These are phyloP conservation scores for Xylariaceae sp. DNA, from an alignment of 2,329 filamentous ascomycete genomes.

Conservation along the genomic window DNA sequence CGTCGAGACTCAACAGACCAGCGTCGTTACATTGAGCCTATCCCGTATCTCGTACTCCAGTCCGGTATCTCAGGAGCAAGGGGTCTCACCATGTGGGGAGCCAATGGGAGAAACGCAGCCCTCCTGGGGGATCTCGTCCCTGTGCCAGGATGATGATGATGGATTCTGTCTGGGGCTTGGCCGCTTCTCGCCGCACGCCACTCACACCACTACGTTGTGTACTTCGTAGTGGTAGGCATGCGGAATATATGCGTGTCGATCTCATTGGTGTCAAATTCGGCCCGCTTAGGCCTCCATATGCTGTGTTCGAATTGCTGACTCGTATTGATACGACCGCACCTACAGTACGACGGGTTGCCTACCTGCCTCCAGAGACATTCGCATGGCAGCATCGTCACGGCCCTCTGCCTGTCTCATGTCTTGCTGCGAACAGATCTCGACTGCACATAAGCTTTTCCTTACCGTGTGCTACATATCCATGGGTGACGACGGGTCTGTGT, in stretches of 20 bases:
- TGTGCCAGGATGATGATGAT: too few species aligned
- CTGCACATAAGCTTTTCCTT: background rate
- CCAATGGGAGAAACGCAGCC: too few species aligned
- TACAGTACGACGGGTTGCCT: background rate
- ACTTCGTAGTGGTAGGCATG: too few species aligned
- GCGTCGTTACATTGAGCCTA: too few species aligned
- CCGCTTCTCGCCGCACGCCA: too few species aligned
- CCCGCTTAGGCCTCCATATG: constrained; percentile 9
- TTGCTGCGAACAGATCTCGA: background rate
- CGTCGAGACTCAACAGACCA: too few species aligned
- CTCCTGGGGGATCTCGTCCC: too few species aligned
- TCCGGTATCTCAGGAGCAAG: background rate
- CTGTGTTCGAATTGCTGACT: constrained; percentile 5
- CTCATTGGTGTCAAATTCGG: constrained; percentile 5
- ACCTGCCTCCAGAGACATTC: background rate
- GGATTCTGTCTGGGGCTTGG: too few species aligned
- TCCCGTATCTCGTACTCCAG: background rate
- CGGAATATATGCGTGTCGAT: constrained; percentile 1
- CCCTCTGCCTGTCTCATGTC: too few species aligned
- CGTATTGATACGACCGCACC: background rate
- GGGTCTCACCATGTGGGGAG: too few species aligned
- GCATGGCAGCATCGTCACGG: background rate
- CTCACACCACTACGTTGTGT: background rate
- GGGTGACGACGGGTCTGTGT: background rate
- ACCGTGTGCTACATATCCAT: background rate